Evolutionary conservation across 2,329 filamentous ascomycete species (phyloP).

Genomic region (Phoma sp.): DNA sequence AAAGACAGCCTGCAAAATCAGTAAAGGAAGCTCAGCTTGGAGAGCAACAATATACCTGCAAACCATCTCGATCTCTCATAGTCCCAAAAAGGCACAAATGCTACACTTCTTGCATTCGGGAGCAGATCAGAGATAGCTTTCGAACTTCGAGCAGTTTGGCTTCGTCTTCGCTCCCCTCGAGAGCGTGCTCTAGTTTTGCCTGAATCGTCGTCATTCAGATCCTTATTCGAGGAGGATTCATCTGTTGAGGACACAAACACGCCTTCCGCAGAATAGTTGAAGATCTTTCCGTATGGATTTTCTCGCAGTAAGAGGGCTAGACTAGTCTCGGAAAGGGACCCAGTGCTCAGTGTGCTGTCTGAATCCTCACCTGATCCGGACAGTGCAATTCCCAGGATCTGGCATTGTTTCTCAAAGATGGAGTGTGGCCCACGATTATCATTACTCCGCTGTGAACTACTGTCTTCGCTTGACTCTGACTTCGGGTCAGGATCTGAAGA

Average conservation of each 20-base stretch:
- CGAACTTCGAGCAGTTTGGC: slow-evolving; percentile 35
- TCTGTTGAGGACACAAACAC: slow-evolving; percentile 29
- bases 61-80: slow-evolving; percentile 47
- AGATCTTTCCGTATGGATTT: slow-evolving; percentile 35
- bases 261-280: slow-evolving; percentile 29
- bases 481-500: slow-evolving; percentile 15
- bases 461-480: slow-evolving; percentile 27
- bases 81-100: slow-evolving; percentile 50
- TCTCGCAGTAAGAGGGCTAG: slow-evolving; percentile 30
- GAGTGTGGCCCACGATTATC: background rate
- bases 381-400: slow-evolving; percentile 33
- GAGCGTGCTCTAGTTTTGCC: background rate
- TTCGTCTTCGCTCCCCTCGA: background rate
- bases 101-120: slow-evolving; percentile 41
- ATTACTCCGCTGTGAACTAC: slow-evolving; percentile 7
- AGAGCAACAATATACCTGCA: slow-evolving; percentile 12
- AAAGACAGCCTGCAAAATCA: slow-evolving; percentile 31
- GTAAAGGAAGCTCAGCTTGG: background rate
- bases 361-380: background rate
- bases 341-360: slow-evolving; percentile 2
- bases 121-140: slow-evolving; percentile 60
- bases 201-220: background rate
- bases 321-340: slow-evolving; percentile 26
- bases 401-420: slow-evolving; percentile 25
- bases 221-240: slow-evolving; percentile 15